These are phyloP conservation scores for Verticillium nonalfalfae DNA, from an alignment of 2,329 filamentous ascomycete genomes.

Conservation along the genomic window DNA sequence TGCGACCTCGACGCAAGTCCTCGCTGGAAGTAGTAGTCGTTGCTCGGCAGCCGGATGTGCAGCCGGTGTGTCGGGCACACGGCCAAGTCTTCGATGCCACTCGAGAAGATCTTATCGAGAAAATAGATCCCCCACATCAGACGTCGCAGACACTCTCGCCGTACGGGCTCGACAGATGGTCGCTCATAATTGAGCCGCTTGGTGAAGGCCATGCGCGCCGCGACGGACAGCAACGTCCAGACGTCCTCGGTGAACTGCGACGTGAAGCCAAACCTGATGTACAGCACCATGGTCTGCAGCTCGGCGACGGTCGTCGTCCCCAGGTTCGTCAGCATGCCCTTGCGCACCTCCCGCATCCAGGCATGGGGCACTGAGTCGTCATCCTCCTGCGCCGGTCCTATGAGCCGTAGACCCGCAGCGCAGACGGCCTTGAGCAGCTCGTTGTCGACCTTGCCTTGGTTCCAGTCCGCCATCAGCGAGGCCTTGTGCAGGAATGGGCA, in stretches of 20 bases:
- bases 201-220: conserved; percentile 17
- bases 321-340: neutral
- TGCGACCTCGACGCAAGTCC: conserved; percentile 12
- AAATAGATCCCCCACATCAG: conserved; percentile 19
- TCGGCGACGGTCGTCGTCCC: conserved; percentile 2
- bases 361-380: neutral
- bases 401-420: conserved; percentile 7
- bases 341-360: conserved; percentile 16
- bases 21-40: conserved; percentile 17
- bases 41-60: conserved; percentile 16
- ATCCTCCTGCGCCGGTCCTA: neutral
- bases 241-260: conserved; percentile 9
- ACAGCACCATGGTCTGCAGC: conserved; percentile 16
- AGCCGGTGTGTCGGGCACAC: conserved; percentile 16
- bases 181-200: conserved; percentile 19
- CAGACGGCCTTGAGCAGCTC: conserved; percentile 14
- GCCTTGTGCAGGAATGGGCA: conserved; percentile 16
- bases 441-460: conserved; percentile 11
- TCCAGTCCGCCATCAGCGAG: conserved; percentile 17
- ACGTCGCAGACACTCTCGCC: conserved; percentile 15
- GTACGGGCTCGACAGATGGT: conserved; percentile 8
- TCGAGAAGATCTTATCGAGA: conserved; percentile 16
- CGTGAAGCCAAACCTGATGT: conserved; percentile 10
- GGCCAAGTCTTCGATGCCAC: conserved; percentile 20
- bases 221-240: conserved; percentile 15